Evolutionary conservation across 192 early-diverging fungal species (phyloP).

Genomic region (Umbelopsis sp.): DNA sequence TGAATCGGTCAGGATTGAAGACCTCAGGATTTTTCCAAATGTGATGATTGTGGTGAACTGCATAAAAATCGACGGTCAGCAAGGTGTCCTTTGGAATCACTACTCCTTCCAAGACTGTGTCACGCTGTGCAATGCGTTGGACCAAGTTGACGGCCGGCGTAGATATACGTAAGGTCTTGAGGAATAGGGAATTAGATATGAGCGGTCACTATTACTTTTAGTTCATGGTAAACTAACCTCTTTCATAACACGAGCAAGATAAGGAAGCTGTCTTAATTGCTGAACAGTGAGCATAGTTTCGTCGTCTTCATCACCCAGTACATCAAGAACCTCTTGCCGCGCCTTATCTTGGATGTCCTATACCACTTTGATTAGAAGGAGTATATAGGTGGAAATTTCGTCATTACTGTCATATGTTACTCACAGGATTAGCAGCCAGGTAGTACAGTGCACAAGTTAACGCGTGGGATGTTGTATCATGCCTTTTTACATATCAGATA

Average conservation of each 20-base stretch:
- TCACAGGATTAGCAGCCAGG: constrained; percentile 44
- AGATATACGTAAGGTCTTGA: constrained; percentile 19
- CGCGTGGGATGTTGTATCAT: constrained; percentile 32
- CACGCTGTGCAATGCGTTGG: constrained; percentile 1
- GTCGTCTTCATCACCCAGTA: constrained; percentile 24
- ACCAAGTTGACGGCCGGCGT: background rate
- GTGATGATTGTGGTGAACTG: constrained; percentile 12
- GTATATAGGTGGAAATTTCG: background rate
- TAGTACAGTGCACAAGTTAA: constrained; percentile 45
- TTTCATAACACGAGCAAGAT: constrained; percentile 30
- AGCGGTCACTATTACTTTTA: too few species aligned
- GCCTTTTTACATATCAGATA: background rate
- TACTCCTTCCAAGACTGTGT: background rate
- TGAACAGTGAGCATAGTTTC: constrained; percentile 27
- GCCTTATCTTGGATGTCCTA: constrained; percentile 31
- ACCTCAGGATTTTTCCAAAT: constrained; percentile 16
- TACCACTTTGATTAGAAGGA: background rate
- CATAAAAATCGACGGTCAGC: constrained; percentile 18
- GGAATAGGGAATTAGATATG: background rate
- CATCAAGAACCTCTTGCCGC: constrained; percentile 24
- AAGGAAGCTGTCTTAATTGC: constrained; percentile 23
- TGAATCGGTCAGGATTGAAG: constrained; percentile 31
- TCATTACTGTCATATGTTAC: background rate
- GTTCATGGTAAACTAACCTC: constrained; percentile 9
- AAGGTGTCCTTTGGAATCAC: constrained; percentile 24